phyloP scores from a whole-genome alignment of 2,329 filamentous ascomycete species.

The Alternaria solani region DNA sequence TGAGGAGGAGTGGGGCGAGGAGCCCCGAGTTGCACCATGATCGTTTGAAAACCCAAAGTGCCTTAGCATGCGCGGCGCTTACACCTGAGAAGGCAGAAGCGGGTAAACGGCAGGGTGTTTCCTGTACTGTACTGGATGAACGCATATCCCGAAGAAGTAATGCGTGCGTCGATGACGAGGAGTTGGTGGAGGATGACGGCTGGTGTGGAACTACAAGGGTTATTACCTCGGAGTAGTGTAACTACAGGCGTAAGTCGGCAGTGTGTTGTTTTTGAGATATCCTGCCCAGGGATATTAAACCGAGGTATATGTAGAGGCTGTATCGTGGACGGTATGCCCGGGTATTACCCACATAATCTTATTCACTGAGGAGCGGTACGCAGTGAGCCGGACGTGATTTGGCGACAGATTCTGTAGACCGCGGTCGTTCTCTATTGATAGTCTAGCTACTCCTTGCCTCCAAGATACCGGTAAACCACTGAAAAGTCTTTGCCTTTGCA shows the following conservation, averaged over 20 bases:
- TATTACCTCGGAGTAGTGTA: no score
- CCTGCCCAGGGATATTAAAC: no score
- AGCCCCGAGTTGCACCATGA: conserved; percentile 31
- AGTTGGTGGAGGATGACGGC: neutral
- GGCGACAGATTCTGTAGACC: no score
- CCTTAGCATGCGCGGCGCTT: conserved; percentile 20
- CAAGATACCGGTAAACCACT: conserved; percentile 60
- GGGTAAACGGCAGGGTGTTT: conserved; percentile 1
- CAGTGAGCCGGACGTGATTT: no score
- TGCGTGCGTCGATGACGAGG: neutral
- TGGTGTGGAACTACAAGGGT: no score
- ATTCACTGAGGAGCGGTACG: no score
- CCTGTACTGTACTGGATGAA: neutral
- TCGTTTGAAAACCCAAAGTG: conserved; percentile 40
- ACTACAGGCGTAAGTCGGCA: no score
- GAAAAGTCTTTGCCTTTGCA: conserved; percentile 61
- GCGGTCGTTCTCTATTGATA: neutral
- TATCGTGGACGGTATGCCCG: no score
- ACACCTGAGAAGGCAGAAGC: conserved; percentile 6
- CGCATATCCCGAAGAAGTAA: neutral
- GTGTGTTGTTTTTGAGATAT: no score
- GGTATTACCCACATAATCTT: no score
- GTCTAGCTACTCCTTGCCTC: conserved; percentile 53
- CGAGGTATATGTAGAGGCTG: no score
- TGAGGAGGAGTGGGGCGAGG: conserved; percentile 35